Evolutionary conservation across 2,329 filamentous ascomycete species (phyloP).

Genomic region (Drechslerella stenobrocha): DNA sequence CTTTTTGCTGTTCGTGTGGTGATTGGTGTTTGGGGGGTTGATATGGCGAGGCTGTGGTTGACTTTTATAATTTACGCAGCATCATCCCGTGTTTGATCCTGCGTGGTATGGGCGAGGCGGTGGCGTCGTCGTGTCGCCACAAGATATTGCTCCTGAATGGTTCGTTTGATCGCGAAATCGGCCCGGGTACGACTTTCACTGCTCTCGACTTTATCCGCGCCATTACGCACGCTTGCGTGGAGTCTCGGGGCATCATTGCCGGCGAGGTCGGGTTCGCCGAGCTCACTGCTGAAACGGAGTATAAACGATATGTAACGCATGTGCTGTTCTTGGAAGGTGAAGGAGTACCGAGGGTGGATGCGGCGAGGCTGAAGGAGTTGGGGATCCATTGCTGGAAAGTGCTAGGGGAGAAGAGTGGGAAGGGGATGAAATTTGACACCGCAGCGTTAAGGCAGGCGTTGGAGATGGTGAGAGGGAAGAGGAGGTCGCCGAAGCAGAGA

Average conservation of each 20-base stretch:
- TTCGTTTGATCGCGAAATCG: slow-evolving; percentile 81
- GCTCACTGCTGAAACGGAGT: slow-evolving; percentile 56
- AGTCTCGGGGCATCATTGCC: slow-evolving; percentile 63
- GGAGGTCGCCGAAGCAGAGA: slow-evolving; percentile 49
- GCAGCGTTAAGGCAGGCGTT: slow-evolving; percentile 49
- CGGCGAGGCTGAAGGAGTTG: slow-evolving; percentile 64
- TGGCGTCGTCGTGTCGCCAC: slow-evolving; percentile 58
- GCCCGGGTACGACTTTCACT: slow-evolving; percentile 65
- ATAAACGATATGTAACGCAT: slow-evolving; percentile 75
- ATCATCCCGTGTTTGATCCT: slow-evolving; percentile 81
- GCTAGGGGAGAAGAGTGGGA: slow-evolving; percentile 51
- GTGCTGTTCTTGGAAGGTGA: slow-evolving; percentile 76
- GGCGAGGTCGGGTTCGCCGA: slow-evolving; percentile 11
- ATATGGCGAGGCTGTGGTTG: too few species aligned
- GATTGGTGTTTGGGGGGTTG: too few species aligned
- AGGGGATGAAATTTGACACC: slow-evolving; percentile 51
- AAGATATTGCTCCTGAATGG: slow-evolving; percentile 87
- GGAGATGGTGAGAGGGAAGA: slow-evolving; percentile 51
- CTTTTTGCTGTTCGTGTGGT: too few species aligned
- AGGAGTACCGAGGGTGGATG: slow-evolving; percentile 71
- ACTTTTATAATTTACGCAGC: slow-evolving; percentile 53
- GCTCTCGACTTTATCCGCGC: slow-evolving; percentile 81
- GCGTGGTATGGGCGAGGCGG: slow-evolving; percentile 70
- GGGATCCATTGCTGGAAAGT: slow-evolving; percentile 78
- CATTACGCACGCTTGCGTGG: slow-evolving; percentile 72